A percentile compares a stretch with the other conserved stretches of the same genome.
Conservation (phyloP, 1,139 yeast species). For the Wickerhamiella infanticola region DNA sequence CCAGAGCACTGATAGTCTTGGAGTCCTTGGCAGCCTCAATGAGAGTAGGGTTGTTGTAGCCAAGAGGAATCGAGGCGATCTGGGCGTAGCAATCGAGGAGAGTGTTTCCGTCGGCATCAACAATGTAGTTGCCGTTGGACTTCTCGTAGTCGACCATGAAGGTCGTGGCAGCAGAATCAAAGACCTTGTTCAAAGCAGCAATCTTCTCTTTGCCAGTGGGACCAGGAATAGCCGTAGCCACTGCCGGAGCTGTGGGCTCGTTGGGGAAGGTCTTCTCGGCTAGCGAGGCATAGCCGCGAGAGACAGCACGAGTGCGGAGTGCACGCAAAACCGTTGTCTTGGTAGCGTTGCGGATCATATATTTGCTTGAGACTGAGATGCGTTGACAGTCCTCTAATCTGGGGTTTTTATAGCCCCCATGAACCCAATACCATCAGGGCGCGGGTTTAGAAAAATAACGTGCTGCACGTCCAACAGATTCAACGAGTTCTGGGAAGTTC, state of each 20-base stretch:
- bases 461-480: background rate
- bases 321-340: background rate
- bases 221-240: constrained; percentile 47
- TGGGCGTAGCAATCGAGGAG: constrained; percentile 61
- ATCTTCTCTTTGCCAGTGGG: constrained; percentile 34
- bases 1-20: constrained; percentile 49
- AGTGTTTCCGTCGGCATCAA: constrained; percentile 55
- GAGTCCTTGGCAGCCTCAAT: constrained; percentile 46
- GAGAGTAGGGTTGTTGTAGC: constrained; percentile 64
- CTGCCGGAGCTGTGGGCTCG: constrained; percentile 48
- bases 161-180: constrained; percentile 52
- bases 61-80: constrained; percentile 63
- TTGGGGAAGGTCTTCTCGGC: constrained; percentile 31
- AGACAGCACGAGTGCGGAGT: background rate
- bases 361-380: background rate
- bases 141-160: constrained; percentile 54
- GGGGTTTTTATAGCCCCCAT: background rate
- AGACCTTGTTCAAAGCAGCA: constrained; percentile 36
- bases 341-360: constrained; percentile 1
- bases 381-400: background rate
- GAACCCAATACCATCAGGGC: background rate
- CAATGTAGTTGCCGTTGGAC: constrained; percentile 55
- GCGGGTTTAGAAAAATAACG: background rate
- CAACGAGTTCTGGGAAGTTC: too few relatives aligned
- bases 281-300: constrained; percentile 16